Conservation (phyloP, 208 protist genomes). For the Leishmania turanica region DNA sequence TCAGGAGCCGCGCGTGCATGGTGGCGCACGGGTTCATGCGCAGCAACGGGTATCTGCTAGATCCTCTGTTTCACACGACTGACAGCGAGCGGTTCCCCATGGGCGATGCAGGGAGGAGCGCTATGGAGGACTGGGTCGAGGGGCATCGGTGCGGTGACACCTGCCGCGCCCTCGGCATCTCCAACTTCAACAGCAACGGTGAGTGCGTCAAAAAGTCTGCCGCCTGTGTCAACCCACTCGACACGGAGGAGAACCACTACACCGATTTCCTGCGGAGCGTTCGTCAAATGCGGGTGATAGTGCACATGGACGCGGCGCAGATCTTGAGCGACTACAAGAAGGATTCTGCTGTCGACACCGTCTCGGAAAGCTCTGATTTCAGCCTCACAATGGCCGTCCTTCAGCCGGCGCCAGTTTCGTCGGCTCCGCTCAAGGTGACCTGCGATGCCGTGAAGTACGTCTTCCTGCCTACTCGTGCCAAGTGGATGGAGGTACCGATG, state of each 20-base stretch:
- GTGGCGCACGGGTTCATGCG: constrained; percentile 57
- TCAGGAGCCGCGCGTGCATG: constrained; percentile 29
- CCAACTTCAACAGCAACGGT: constrained; percentile 9
- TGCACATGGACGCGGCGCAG: constrained; percentile 7
- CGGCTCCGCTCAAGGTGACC: constrained; percentile 3
- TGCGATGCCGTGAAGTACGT: constrained; percentile 35
- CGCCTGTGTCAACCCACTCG: constrained; percentile 22
- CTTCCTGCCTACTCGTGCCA: constrained; percentile 14
- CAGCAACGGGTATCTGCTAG: constrained; percentile 53
- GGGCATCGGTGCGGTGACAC: constrained; percentile 60
- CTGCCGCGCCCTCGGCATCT: constrained; percentile 38
- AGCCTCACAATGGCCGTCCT: not conserved
- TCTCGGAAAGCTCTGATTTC: constrained; percentile 5
- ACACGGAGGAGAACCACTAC: constrained; percentile 23
- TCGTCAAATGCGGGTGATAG: constrained; percentile 24
- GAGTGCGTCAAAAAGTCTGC: constrained; percentile 1
- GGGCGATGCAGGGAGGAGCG: constrained; percentile 52
- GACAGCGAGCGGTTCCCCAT: constrained; percentile 60
- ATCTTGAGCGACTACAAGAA: not conserved
- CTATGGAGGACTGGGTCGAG: constrained; percentile 46
- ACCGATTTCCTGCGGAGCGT: constrained; percentile 26
- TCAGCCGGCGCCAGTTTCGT: constrained; percentile 5
- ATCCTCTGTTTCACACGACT: constrained; percentile 63
- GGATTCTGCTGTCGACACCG: constrained; percentile 5
- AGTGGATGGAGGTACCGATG: constrained; percentile 28